Percentiles rank a stretch among this genome's conserved stretches.
These are phyloP conservation scores for Teunomyces panamensis DNA, from an alignment of 805 yeast species.

Conservation along the genomic window DNA sequence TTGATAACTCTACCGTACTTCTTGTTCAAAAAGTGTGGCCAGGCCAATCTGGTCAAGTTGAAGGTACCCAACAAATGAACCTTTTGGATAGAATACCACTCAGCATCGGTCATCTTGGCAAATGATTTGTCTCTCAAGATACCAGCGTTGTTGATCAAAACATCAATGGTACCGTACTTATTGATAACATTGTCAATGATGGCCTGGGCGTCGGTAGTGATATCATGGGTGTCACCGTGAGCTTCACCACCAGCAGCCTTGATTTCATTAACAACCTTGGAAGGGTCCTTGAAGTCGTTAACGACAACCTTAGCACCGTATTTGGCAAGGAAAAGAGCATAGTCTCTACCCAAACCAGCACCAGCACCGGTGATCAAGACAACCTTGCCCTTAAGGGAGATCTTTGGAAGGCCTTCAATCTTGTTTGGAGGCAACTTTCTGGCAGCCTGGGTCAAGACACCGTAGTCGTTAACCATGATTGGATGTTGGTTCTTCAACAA, in stretches of 20 bases:
- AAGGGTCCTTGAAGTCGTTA: conserved; percentile 81
- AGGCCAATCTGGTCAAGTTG: conserved; percentile 80
- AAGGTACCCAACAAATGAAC: conserved; percentile 84
- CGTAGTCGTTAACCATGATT: conserved; percentile 66
- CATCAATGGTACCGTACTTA: conserved; percentile 79
- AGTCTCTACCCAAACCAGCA: conserved; percentile 88
- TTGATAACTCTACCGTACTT: conserved; percentile 80
- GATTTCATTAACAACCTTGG: conserved; percentile 72
- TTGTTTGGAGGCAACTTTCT: conserved; percentile 52
- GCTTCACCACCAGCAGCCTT: conserved; percentile 72
- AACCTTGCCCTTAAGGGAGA: conserved; percentile 76
- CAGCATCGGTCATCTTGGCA: conserved; percentile 74
- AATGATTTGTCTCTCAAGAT: conserved; percentile 88
- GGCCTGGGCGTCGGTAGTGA: conserved; percentile 67
- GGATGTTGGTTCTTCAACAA: conserved; percentile 65
- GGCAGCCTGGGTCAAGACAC: conserved; percentile 52
- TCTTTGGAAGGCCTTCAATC: conserved; percentile 33
- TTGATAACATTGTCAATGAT: conserved; percentile 76
- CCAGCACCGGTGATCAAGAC: conserved; percentile 95
- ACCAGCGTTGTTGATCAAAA: conserved; percentile 91
- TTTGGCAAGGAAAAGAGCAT: conserved; percentile 79
- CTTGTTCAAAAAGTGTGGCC: conserved; percentile 85
- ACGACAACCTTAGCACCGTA: conserved; percentile 95
- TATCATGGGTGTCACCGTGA: conserved; percentile 80
- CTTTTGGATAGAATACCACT: conserved; percentile 77